These are phyloP conservation scores for Wolfiporia cocos DNA, from an alignment of 1,284 basidiomycete species.

Conservation along the genomic window DNA sequence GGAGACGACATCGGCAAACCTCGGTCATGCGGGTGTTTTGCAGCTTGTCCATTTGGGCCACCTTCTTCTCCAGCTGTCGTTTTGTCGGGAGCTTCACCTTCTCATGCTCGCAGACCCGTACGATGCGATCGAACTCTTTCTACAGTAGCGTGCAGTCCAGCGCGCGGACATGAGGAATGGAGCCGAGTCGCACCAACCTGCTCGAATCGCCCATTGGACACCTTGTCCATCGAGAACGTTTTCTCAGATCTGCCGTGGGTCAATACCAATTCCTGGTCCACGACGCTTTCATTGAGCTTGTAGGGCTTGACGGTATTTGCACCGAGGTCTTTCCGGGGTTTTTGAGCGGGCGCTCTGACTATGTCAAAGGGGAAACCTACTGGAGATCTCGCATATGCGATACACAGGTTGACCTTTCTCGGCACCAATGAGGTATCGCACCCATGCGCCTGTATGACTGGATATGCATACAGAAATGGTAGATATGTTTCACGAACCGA, in stretches of 20 bases:
- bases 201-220: slow-evolving; percentile 66
- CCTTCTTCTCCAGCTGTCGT: slow-evolving; percentile 59
- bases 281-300: slow-evolving; percentile 60
- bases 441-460: slow-evolving; percentile 75
- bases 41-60: slow-evolving; percentile 52
- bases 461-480: no score
- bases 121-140: slow-evolving; percentile 71
- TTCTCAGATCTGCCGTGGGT: slow-evolving; percentile 61
- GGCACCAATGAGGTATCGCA: slow-evolving; percentile 67
- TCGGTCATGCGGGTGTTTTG: slow-evolving; percentile 66
- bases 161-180: slow-evolving; percentile 1
- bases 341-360: no score
- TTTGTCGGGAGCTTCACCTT: slow-evolving; percentile 62
- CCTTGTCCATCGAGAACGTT: slow-evolving; percentile 69
- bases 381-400: slow-evolving; percentile 72
- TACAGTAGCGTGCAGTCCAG: slow-evolving; percentile 24
- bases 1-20: no score
- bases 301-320: slow-evolving; percentile 62
- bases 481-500: no score
- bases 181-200: slow-evolving; percentile 37
- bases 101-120: slow-evolving; percentile 43
- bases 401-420: slow-evolving; percentile 61
- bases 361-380: slow-evolving; percentile 43
- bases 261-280: slow-evolving; percentile 62
- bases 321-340: no score